Conservation (phyloP, 768 basidiomycete species). For the Collybiopsis confluens region DNA sequence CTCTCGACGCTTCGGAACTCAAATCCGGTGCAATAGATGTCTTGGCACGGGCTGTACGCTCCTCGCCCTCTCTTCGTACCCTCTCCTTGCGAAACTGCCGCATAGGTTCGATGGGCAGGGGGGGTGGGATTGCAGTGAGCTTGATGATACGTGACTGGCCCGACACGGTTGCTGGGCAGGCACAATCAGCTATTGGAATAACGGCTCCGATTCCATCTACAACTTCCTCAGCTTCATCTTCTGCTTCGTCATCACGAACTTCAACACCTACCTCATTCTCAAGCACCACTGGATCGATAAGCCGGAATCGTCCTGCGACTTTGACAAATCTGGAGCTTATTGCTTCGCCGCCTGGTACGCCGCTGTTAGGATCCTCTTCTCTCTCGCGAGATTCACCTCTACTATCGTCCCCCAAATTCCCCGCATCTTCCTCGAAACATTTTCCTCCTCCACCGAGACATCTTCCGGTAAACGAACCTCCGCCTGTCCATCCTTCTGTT, state of each 20-base stretch:
- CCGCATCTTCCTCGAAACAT: conserved; percentile 24
- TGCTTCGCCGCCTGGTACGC: conserved; percentile 22
- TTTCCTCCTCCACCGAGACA: conserved; percentile 10
- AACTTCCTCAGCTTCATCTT: conserved; percentile 16
- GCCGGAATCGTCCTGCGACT: conserved; percentile 18
- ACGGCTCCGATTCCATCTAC: background rate
- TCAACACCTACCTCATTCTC: conserved; percentile 37
- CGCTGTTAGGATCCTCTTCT: conserved; percentile 15
- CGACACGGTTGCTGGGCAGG: background rate
- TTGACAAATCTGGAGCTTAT: conserved; percentile 1
- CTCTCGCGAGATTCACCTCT: conserved; percentile 22
- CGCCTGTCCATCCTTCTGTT: conserved; percentile 35
- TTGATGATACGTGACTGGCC: conserved; percentile 5
- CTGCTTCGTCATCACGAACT: conserved; percentile 20
- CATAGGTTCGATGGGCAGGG: background rate
- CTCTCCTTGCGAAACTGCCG: conserved; percentile 1
- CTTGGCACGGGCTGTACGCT: background rate
- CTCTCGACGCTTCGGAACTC: background rate
- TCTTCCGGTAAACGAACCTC: conserved; percentile 9
- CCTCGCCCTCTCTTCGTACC: background rate
- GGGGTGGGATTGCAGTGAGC: conserved; percentile 1
- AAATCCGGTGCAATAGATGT: conserved; percentile 1
- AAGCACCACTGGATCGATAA: conserved; percentile 25
- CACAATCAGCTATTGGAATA: background rate
- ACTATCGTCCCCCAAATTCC: conserved; percentile 20